phyloP scores from a whole-genome alignment of 2,329 filamentous ascomycete species.

The Byssoonygena ceratinophila region DNA sequence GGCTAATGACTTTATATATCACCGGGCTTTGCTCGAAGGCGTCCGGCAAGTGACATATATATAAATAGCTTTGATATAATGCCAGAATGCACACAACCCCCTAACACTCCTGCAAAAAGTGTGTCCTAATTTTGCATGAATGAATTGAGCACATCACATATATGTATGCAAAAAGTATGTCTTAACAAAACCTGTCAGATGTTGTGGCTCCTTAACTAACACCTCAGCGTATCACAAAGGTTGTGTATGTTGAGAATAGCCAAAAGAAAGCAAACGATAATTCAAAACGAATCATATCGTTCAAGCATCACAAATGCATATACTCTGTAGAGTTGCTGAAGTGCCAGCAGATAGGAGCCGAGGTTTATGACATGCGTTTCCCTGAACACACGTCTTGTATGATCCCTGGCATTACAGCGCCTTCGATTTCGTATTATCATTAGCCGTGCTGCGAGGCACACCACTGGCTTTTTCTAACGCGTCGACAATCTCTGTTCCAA shows the following conservation, averaged over 20 bases:
- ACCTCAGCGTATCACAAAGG: neutral
- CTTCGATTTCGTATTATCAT: constrained; percentile 6
- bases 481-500: constrained; percentile 52
- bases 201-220: neutral
- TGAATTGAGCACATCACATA: neutral
- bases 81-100: too few relatives aligned
- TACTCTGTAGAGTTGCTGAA: too few relatives aligned
- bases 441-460: neutral
- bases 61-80: neutral
- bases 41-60: neutral
- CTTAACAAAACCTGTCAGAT: neutral
- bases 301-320: neutral
- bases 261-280: neutral
- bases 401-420: too few relatives aligned
- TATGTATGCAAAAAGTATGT: neutral
- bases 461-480: constrained; percentile 38
- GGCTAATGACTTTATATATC: neutral
- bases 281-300: neutral
- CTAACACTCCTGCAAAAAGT: neutral
- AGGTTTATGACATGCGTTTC: too few relatives aligned
- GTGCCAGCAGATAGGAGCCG: too few relatives aligned
- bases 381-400: too few relatives aligned
- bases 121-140: neutral
- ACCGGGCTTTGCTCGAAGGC: neutral
- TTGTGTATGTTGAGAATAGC: neutral